Evolutionary conservation across 1,284 basidiomycete genomes (phyloP).

Genomic region (Irpex sp.): DNA sequence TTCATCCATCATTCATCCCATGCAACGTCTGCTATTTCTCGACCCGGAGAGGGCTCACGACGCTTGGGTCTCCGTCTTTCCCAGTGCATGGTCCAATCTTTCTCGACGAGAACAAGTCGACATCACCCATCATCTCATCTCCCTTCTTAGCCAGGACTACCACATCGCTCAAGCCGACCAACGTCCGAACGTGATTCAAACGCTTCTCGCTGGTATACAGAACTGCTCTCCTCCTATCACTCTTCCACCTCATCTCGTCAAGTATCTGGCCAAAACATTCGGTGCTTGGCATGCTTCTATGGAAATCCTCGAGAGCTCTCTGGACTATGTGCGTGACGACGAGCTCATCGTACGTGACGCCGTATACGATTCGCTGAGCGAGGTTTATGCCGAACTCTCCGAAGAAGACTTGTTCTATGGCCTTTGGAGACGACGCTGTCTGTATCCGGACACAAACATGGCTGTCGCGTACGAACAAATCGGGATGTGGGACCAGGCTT

Average conservation of each 20-base stretch:
- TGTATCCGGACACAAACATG: constrained; percentile 90
- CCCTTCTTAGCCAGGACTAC: constrained; percentile 91
- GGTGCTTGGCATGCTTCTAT: constrained; percentile 93
- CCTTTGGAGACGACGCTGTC: constrained; percentile 86
- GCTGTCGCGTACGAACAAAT: constrained; percentile 95
- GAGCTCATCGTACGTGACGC: constrained; percentile 82
- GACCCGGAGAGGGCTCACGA: constrained; percentile 79
- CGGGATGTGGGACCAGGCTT: constrained; percentile 95
- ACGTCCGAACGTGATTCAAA: constrained; percentile 95
- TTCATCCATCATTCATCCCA: constrained; percentile 66
- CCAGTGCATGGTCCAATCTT: constrained; percentile 86
- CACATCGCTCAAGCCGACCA: constrained; percentile 86
- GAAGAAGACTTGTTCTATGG: constrained; percentile 99
- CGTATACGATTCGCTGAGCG: constrained; percentile 88
- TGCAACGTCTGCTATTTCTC: constrained; percentile 83
- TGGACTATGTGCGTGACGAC: constrained; percentile 77
- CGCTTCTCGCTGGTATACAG: constrained; percentile 82
- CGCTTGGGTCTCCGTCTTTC: constrained; percentile 90
- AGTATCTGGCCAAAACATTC: constrained; percentile 96
- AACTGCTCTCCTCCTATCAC: constrained; percentile 85
- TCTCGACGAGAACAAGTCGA: constrained; percentile 87
- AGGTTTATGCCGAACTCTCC: constrained; percentile 92
- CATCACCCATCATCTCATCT: constrained; percentile 87
- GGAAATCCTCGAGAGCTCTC: constrained; percentile 83
- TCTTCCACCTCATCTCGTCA: constrained; percentile 92